A percentile compares a stretch with the other conserved stretches of the same genome.
phyloP scores from a whole-genome alignment of 305 asterid genomes.

The Fraxinus greggii region DNA sequence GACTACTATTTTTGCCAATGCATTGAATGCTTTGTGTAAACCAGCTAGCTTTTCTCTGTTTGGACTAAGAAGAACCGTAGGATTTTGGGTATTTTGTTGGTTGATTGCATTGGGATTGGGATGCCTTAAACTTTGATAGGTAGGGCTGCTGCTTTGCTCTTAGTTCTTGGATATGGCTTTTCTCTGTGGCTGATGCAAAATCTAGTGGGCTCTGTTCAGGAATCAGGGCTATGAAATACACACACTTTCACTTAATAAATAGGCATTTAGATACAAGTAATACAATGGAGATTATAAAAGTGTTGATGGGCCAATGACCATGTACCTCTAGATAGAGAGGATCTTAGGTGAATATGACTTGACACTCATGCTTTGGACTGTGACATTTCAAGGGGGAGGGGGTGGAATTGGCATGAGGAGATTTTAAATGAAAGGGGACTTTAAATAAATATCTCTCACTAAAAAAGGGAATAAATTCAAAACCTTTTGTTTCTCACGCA shows the following conservation, averaged over 20 bases:
- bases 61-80: constrained; percentile 40
- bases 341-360: constrained; percentile 68
- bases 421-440: constrained; percentile 39
- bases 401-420: constrained; percentile 40
- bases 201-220: constrained; percentile 20
- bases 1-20: constrained; percentile 27
- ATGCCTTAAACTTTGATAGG: constrained; percentile 29
- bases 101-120: constrained; percentile 44
- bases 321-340: constrained; percentile 35
- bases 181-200: constrained; percentile 29
- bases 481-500: constrained; percentile 38
- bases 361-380: constrained; percentile 71
- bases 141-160: constrained; percentile 28
- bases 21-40: constrained; percentile 34
- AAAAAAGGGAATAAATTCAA: constrained; percentile 34
- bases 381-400: constrained; percentile 39
- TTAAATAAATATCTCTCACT: constrained; percentile 37
- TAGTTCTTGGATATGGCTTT: constrained; percentile 29
- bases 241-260: neutral
- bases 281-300: constrained; percentile 5
- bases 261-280: neutral
- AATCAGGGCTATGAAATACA: neutral
- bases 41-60: constrained; percentile 20
- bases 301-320: constrained; percentile 18
- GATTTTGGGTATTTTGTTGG: constrained; percentile 36